Base-by-base conservation (phyloP, 202 grass and related monocot genomes). In the Setaria italica region DNA sequence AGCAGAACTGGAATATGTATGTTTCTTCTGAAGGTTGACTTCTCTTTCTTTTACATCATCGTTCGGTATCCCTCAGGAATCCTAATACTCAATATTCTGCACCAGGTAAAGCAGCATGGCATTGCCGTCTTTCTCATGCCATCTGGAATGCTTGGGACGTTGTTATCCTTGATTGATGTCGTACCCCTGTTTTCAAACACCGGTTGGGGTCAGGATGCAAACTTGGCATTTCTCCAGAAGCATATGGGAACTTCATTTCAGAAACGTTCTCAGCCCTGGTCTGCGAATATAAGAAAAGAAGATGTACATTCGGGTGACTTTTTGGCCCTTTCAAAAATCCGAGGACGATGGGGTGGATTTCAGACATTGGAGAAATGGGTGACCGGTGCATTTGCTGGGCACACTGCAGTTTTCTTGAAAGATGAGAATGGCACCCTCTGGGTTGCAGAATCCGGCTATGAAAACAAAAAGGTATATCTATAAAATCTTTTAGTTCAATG, bases 321-420 rank as follows among this genome's bases (percentile, higher is more conserved):
- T 79, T 72, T 94, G 46, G 94, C 92, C 41, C 83, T 94, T 35
- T 97, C 94, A 13, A 97, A 97, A 71, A 94, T 97, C 62, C 81
- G 92, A n/a, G 94, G 94, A 32, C 90, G 94, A 21, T 97, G 94
- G 94, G 94, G 92, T 65, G 94, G 92, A 17, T 97, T 97, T 72
- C 88, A 97, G 80, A 92, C 92, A 41, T 78, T 94, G 60, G 94
- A 94, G 82, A 97, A 97, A 85, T 97, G 94, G 94, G 94, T 94
- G 51, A 94, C 92, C 3, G 94, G 94, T 4, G 92, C 92, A 71
- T 97, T 97, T 64, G 94, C 92, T 71, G 94, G 94, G 17, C 92
- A 97, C 49, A 97, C 94, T 46, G 92, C 92, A 11, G 94, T 97
- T 67, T 91, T 88, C 81, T 76, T 97, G 72, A 97, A 97, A 70